Percentiles rank a stretch among this genome's conserved stretches.
Evolutionary conservation across 192 early-diverging fungal genomes (phyloP).

Genomic region (Diversispora epigaea): DNA sequence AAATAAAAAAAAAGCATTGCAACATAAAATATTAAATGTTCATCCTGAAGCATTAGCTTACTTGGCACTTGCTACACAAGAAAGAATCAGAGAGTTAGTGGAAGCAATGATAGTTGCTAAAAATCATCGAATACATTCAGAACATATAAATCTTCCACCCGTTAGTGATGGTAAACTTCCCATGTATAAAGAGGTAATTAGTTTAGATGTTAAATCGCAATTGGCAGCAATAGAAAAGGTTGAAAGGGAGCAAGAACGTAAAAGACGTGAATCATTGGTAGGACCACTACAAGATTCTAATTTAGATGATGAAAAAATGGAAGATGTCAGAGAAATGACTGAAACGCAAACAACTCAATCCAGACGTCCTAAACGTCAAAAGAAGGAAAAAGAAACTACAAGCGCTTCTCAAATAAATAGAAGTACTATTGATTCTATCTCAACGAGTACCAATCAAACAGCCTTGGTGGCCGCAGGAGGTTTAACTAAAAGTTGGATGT

Average conservation of each 20-base stretch:
- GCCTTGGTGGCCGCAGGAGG: slow-evolving; percentile 57
- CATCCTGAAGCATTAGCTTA: slow-evolving; percentile 62
- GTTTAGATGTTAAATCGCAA: slow-evolving; percentile 69
- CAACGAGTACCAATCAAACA: slow-evolving; percentile 59
- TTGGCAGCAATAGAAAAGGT: slow-evolving; percentile 68
- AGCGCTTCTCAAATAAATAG: slow-evolving; percentile 37
- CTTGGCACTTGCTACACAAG: slow-evolving; percentile 68
- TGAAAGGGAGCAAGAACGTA: slow-evolving; percentile 64
- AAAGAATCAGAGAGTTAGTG: slow-evolving; percentile 59
- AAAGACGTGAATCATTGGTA: slow-evolving; percentile 48
- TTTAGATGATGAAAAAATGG: slow-evolving; percentile 18
- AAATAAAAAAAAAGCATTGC: slow-evolving; percentile 33
- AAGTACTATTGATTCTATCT: slow-evolving; percentile 51
- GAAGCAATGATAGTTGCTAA: slow-evolving; percentile 71
- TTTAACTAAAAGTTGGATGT: slow-evolving; percentile 60
- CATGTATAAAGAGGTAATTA: slow-evolving; percentile 65
- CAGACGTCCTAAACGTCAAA: slow-evolving; percentile 48
- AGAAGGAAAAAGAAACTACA: slow-evolving; percentile 43
- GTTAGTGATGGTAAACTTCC: slow-evolving; percentile 51
- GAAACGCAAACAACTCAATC: slow-evolving; percentile 32
- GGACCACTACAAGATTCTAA: slow-evolving; percentile 48
- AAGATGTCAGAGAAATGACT: slow-evolving; percentile 30
- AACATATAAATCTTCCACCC: slow-evolving; percentile 60
- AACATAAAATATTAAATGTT: slow-evolving; percentile 44
- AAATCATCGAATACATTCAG: slow-evolving; percentile 66